Evolutionary conservation across 2,329 filamentous ascomycete species (phyloP), one percentile per base, ranked within the genome.

Genomic region (Colletotrichum higginsianum): DNA sequence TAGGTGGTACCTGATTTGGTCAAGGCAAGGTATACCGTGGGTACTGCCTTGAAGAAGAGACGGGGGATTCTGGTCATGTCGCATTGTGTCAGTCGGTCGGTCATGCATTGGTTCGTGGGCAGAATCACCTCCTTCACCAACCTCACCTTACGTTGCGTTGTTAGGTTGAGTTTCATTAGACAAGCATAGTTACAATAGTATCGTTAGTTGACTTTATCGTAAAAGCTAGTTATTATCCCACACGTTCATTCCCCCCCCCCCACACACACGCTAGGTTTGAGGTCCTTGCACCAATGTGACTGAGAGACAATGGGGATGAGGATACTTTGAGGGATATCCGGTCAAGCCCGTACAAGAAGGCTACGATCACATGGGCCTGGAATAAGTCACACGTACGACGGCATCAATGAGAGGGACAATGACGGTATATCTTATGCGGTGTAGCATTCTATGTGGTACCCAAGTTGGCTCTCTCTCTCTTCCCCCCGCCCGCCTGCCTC

Each of bases 141-240:
- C 9, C 26, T 30, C 18, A 35, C 44, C 49, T 53, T n/a, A 12
- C 12, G 23, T 35, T 12, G 13, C 40, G 12, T 55, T 30, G 26
- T 1, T 7, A 30, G 26, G 26, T 35, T 21, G 23, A 18, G 21
- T 26, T 16, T 40, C 15, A n/a, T 26, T 69, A 72, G 69, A 71
- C 64, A 38, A 55, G 69, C 69, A 72, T 64, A 42, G 55, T 15
- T 21, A 40, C 38, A 52, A 62, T 35, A 49, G 52, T 72, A 69
- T 56, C 69, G 30, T 67, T 69, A 63, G 38, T 55, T n/a, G 16
- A 60, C 60, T 64, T 72, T 69, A 53, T 61, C 26, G 66, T 72
- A 72, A 72, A 72, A 72, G 65, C 66, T 69, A 72, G 50, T 69
- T 68, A 60, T 40, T 72, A 60, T 69, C 53, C 46, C 38, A 57